Base-by-base conservation (phyloP, 1,284 basidiomycete genomes). In the Neonothopanus nambi region DNA sequence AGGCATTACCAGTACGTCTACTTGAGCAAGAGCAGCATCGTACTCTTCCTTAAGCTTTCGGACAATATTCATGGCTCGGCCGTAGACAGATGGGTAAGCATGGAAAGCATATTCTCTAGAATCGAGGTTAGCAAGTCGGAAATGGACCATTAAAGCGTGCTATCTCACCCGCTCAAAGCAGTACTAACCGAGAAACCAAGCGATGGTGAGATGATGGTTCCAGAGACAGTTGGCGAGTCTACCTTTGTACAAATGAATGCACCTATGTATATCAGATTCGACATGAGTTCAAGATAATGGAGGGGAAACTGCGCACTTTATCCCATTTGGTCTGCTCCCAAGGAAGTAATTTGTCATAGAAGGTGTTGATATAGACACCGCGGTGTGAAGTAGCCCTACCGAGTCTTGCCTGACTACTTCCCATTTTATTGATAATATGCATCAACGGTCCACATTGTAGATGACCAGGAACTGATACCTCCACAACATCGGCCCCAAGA, bases 1-100 rank as follows among this genome's bases (percentile, higher is more conserved):
- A 6, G 78, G 78, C 65, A 75, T 76, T 39, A 77, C 59, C 7
- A 80, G 61, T 5, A 78, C 65, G 55, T 78, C 75, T 55, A 70
- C 73, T 12, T 68, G 57, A 6, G 64, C 58, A 4, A 79, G 59
- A 9, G 67, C 65, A 1, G 54, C 59, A 51, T 77, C 65, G 61
- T 78, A 78, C 5, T 71, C 70, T 48, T 73, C 67, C 9, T 66
- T 60, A 15, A 78, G 65, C 52, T 72, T 72, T 54, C 77, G 69
- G 1, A 74, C 62, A 17, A 74, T 65, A 58, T 77, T 76, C 59
- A 70, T 68, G 1, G 72, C 69, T 52, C 70, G 68, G 4, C 69
- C 69, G 43, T 68, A 67, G 5, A 66, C 58, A 59, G 64, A 50
- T 4, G 55, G 55, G 21, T 59, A 56, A 33, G 43, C 49, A 41